phyloP scores from a whole-genome alignment of 768 basidiomycete species.

The Coprinopsis marcescibilis region DNA sequence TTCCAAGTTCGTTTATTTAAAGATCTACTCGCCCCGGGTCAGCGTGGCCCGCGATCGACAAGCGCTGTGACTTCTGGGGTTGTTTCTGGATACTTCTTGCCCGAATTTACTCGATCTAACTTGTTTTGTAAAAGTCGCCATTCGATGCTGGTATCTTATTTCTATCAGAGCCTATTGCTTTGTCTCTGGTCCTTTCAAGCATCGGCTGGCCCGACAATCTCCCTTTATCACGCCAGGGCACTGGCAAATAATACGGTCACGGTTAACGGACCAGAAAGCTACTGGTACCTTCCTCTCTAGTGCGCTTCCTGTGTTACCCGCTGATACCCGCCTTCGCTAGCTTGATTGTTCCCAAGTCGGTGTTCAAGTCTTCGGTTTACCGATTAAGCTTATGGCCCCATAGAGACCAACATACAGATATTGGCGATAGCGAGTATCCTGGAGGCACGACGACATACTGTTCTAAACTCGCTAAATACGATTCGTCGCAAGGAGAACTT shows the following conservation, averaged over 20 bases:
- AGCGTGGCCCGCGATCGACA: too few species aligned
- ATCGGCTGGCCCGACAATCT: too few species aligned
- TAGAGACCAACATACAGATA: constrained; percentile 37
- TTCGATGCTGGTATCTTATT: too few species aligned
- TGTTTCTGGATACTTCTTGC: too few species aligned
- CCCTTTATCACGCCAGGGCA: too few species aligned
- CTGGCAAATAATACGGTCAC: constrained; percentile 43
- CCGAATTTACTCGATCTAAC: too few species aligned
- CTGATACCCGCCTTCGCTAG: constrained; percentile 19
- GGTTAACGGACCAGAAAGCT: constrained; percentile 34
- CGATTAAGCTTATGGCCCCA: not conserved
- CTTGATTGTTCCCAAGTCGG: constrained; percentile 40
- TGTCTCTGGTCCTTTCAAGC: too few species aligned
- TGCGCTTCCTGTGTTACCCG: not conserved
- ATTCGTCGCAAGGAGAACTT: constrained; percentile 38
- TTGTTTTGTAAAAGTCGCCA: too few species aligned
- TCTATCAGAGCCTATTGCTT: too few species aligned
- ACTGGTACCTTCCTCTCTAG: constrained; percentile 33
- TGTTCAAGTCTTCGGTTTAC: constrained; percentile 3
- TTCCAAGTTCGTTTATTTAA: too few species aligned
- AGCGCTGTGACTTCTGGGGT: too few species aligned
- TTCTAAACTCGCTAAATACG: constrained; percentile 35
- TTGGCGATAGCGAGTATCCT: constrained; percentile 51
- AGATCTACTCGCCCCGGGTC: too few species aligned
- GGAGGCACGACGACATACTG: constrained; percentile 54